Evolutionary conservation across 805 yeast genomes (phyloP), one percentile per base, ranked within the genome.

Genomic region (Kurtzmaniella cleridarum): DNA sequence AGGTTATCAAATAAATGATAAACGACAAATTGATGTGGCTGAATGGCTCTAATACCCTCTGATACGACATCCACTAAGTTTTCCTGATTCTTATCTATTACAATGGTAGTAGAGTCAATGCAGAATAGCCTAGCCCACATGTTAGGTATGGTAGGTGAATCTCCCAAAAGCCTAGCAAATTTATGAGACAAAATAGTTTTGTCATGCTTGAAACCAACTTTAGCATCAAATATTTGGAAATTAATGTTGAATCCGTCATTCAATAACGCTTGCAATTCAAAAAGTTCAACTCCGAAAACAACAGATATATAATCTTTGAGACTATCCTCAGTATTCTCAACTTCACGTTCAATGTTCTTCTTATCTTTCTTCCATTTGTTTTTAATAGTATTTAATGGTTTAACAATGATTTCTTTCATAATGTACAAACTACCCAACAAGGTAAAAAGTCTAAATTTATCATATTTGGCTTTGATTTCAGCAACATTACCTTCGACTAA

Each of bases 121-220:
- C 72, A 60, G 2, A 69, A 28, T 27, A 80, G 48, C 35, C 82
- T 58, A 13, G 70, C 59, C 84, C 84, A 79, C 34, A 54, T 57
- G 2, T 61, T 65, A 2, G 63, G 57, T 2, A 63, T 44, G 0
- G 70, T 59, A 1, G 84, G 81, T 0, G 83, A 78, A 36, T 75
- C 77, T 1, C 75, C 75, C 42, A 78, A 63, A 3, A 73, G 38
- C 35, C 84, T 59, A 3, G 64, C 38, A 35, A 66, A 61, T 7
- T 51, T 48, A 26, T 51, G 46, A 5, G 36, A 34, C 2, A 63
- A 13, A 4, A 23, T 27, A 5, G 41, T 8, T 7, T 44, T 38
- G 3, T 48, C 50, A 5, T 42, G 28, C 5, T 39, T 31, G 7
- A 43, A 16, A 8, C 34, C 28, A 6, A 41, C 17, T 5, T 15